Evolutionary conservation across 768 basidiomycete species (phyloP).

Genomic region (Tephrocybe sp.): DNA sequence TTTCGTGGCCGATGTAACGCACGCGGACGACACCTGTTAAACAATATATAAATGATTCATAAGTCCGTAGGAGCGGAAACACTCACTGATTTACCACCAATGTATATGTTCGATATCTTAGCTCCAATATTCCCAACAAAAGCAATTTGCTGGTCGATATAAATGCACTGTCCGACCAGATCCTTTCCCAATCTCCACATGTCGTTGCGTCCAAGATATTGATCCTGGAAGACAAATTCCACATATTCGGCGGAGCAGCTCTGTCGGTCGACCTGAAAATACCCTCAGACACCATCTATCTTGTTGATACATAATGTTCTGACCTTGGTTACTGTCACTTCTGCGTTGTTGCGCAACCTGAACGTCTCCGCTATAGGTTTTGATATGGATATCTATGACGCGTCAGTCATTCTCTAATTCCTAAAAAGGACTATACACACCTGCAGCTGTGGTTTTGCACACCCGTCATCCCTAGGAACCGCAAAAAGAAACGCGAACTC

Average conservation of each 20-base stretch:
- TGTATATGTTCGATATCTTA: constrained; percentile 78
- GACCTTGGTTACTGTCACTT: constrained; percentile 74
- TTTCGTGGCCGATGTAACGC: constrained; percentile 81
- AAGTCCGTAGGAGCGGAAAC: constrained; percentile 3
- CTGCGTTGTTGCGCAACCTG: constrained; percentile 66
- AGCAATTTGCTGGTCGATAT: constrained; percentile 79
- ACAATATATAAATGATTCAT: neutral
- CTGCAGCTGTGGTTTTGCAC: constrained; percentile 65
- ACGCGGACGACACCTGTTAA: constrained; percentile 76
- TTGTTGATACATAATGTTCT: too few species aligned
- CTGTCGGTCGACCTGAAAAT: constrained; percentile 64
- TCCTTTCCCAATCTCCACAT: constrained; percentile 94
- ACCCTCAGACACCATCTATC: constrained; percentile 14
- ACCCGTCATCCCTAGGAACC: constrained; percentile 64
- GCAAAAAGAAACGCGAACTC: constrained; percentile 58
- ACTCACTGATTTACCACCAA: constrained; percentile 63
- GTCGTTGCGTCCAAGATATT: constrained; percentile 93
- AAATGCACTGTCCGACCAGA: constrained; percentile 78
- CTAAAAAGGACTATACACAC: constrained; percentile 26
- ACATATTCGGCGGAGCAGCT: constrained; percentile 71
- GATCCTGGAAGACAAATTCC: constrained; percentile 92
- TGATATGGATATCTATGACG: constrained; percentile 68
- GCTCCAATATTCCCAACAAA: constrained; percentile 84
- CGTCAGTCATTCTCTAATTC: neutral
- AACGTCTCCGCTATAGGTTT: constrained; percentile 72